Base-by-base conservation (phyloP, 805 yeast genomes). In the Teunomyces lycoperdinae region DNA sequence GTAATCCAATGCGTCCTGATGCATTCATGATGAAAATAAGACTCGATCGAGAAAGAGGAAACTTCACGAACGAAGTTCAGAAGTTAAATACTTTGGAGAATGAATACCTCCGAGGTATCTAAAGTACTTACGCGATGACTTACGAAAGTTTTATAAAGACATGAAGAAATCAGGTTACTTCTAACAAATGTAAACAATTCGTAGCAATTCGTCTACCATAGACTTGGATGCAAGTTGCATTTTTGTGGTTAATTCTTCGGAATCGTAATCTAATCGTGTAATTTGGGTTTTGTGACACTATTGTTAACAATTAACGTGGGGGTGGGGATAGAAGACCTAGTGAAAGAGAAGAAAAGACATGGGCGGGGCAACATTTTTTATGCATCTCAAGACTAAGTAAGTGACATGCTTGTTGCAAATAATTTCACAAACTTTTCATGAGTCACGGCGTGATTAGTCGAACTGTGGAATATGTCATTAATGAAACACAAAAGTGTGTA, bases 1-100 rank as follows among this genome's bases (percentile, higher is more conserved):
- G 64, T 8, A 53, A 46, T 13, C 57, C 62, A 4, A 41, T 67
- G 40, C 50, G 65, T 52, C 60, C 55, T 28, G 73, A 67, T 47
- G 61, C 62, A 38, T 66, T 57, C 45, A 52, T 64, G 54, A 47
- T 55, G 39, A 55, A 48, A 35, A 46, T 64, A n/a, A 55, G 47
- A 20, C 50, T 54, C 27, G 57, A 61, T 16, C 27, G 13, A 26
- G 42, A 34, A 9, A 34, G 36, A n/a, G 14, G 14, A 33, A 16
- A 36, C 9, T 48, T 35, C 17, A n/a, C 17, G 11, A 14, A 14
- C 11, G 32, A 32, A 14, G 35, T 44, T 17, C 17, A 44, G 11
- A 32, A 44, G 11, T n/a, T 33, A 9, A 16, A 34, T 16, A 10
- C 30, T 16, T 26, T 38, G 30, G 41, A 38, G 27, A 14, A 11